Percentiles rank a stretch among this genome's conserved stretches.
phyloP scores from a whole-genome alignment of 2,329 filamentous ascomycete species.

The Neonectria neomacrospora region DNA sequence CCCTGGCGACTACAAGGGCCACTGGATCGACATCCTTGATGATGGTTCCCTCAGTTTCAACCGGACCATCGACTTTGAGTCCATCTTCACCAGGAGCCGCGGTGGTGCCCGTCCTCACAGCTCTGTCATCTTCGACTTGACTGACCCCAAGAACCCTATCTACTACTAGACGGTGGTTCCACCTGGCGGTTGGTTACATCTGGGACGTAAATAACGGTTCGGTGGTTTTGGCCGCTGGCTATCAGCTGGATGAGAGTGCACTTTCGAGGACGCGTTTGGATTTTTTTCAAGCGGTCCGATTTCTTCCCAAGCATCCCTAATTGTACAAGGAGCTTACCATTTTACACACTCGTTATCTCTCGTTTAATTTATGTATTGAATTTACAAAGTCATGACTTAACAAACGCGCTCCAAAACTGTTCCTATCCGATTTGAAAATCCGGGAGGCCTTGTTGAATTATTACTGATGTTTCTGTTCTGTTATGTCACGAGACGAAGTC shows the following conservation, averaged over 20 bases:
- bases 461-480: no score
- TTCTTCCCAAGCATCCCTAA: neutral
- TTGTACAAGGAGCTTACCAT: neutral
- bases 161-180: conserved; percentile 53
- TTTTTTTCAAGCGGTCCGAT: neutral
- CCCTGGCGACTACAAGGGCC: conserved; percentile 69
- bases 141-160: conserved; percentile 62
- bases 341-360: neutral
- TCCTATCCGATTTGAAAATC: neutral
- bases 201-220: neutral
- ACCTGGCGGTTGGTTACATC: neutral
- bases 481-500: no score
- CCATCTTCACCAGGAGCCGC: conserved; percentile 60
- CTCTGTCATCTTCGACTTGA: conserved; percentile 66
- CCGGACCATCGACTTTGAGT: conserved; percentile 66
- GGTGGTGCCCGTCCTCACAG: conserved; percentile 69
- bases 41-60: conserved; percentile 69
- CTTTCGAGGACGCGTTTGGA: neutral
- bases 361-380: neutral
- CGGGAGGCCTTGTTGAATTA: no score
- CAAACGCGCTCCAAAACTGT: neutral
- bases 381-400: neutral
- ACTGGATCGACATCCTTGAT: conserved; percentile 68
- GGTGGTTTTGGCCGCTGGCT: neutral
- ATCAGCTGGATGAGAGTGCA: neutral